These are phyloP conservation scores for Coemansia sp. DNA, from an alignment of 192 early-diverging fungal species.

Conservation along the genomic window DNA sequence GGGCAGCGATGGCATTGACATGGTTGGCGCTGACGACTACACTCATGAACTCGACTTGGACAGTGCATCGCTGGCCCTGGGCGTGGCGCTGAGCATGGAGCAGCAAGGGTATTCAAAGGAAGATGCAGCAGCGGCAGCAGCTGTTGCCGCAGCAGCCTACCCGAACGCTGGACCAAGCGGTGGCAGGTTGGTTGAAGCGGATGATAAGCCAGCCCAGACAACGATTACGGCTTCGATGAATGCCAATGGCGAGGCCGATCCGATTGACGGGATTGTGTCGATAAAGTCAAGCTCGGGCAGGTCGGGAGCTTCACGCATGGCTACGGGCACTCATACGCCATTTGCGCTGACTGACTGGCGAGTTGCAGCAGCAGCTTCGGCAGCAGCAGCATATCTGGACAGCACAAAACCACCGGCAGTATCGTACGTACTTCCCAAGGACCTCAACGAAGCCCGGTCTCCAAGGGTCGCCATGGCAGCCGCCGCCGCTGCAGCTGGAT, in stretches of 20 bases:
- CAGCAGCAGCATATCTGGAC: slow-evolving; percentile 37
- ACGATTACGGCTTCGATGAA: slow-evolving; percentile 53
- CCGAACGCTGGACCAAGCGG: slow-evolving; percentile 7
- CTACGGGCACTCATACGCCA: slow-evolving; percentile 42
- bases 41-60: slow-evolving; percentile 36
- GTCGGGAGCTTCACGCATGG: slow-evolving; percentile 22
- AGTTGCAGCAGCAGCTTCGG: slow-evolving; percentile 32
- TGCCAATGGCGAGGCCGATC: slow-evolving; percentile 51
- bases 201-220: slow-evolving; percentile 18
- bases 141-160: slow-evolving; percentile 41
- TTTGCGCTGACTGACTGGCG: slow-evolving; percentile 33
- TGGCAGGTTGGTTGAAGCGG: not conserved
- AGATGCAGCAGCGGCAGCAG: slow-evolving; percentile 38
- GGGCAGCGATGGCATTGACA: slow-evolving; percentile 14
- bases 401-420: slow-evolving; percentile 11
- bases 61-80: slow-evolving; percentile 49
- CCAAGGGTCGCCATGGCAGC: slow-evolving; percentile 28
- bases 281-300: slow-evolving; percentile 34
- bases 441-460: slow-evolving; percentile 41
- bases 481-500: not conserved
- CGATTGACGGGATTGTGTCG: slow-evolving; percentile 53
- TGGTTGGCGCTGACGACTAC: slow-evolving; percentile 9
- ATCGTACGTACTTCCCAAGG: slow-evolving; percentile 42
- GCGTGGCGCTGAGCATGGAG: slow-evolving; percentile 55
- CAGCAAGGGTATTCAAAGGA: slow-evolving; percentile 54